These are phyloP conservation scores for Sisymbrium irio DNA, from an alignment of 345 rosid species.

Conservation along the genomic window DNA sequence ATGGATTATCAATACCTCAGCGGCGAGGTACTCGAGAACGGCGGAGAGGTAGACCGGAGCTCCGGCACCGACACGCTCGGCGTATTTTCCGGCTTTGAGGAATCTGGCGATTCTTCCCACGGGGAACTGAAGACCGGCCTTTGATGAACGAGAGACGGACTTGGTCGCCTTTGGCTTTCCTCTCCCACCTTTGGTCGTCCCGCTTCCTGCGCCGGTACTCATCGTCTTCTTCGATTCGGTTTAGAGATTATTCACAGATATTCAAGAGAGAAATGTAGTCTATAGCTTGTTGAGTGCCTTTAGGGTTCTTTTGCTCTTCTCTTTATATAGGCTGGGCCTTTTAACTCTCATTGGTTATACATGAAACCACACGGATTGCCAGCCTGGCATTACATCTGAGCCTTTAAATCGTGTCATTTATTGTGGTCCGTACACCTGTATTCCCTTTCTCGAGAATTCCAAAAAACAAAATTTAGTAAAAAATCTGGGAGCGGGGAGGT, in stretches of 20 bases:
- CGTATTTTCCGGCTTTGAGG: conserved; percentile 61
- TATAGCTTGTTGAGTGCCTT: not conserved
- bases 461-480: not conserved
- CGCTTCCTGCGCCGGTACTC: conserved; percentile 40
- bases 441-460: not conserved
- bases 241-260: too few species aligned
- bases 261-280: too few species aligned
- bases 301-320: not conserved
- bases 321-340: not conserved
- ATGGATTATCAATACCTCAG: conserved; percentile 58
- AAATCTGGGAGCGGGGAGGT: too few species aligned
- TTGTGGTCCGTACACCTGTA: not conserved
- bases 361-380: conserved; percentile 34
- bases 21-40: conserved; percentile 81
- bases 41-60: conserved; percentile 77
- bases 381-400: conserved; percentile 24
- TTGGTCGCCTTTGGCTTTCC: conserved; percentile 59
- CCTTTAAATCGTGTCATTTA: not conserved
- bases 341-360: conserved; percentile 31
- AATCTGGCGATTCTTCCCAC: conserved; percentile 77
- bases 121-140: conserved; percentile 77
- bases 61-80: conserved; percentile 75
- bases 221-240: conserved; percentile 22
- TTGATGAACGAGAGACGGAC: conserved; percentile 58
- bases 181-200: conserved; percentile 49